Conservation (phyloP, 345 rosid species). For the Brassica juncea region DNA sequence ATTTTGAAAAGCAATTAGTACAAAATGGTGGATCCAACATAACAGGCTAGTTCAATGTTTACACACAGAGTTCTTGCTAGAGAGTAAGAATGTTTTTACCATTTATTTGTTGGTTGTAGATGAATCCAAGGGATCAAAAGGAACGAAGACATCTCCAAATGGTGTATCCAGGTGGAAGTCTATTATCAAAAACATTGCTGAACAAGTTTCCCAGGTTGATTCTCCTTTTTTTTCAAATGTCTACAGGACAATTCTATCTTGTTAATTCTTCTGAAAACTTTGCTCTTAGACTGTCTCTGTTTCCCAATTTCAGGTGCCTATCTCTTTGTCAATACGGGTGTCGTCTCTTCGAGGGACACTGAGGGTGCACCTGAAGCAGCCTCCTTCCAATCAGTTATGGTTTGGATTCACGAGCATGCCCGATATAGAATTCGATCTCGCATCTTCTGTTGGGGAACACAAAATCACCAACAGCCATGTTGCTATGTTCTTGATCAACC, state of each 20-base stretch:
- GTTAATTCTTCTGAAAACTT: not conserved
- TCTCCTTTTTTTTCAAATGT: not conserved
- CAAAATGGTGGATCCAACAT: slow-evolving; percentile 45
- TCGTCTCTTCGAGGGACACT: slow-evolving; percentile 80
- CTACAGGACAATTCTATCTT: not conserved
- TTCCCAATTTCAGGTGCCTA: slow-evolving; percentile 63
- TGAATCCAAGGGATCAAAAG: slow-evolving; percentile 32
- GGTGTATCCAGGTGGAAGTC: slow-evolving; percentile 45
- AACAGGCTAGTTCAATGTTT: slow-evolving; percentile 49
- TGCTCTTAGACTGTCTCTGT: slow-evolving; percentile 26
- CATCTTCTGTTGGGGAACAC: slow-evolving; percentile 83
- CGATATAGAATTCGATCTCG: slow-evolving; percentile 71
- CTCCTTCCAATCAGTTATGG: slow-evolving; percentile 96
- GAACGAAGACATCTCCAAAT: slow-evolving; percentile 35
- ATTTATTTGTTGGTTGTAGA: slow-evolving; percentile 23
- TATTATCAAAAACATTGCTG: slow-evolving; percentile 37
- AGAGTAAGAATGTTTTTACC: not conserved
- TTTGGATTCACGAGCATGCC: slow-evolving; percentile 91
- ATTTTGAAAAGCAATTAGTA: slow-evolving; percentile 56
- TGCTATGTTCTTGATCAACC: slow-evolving; percentile 67
- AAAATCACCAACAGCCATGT: slow-evolving; percentile 69
- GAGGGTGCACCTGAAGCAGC: slow-evolving; percentile 80
- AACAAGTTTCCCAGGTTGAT: slow-evolving; percentile 43
- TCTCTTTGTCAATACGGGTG: slow-evolving; percentile 79
- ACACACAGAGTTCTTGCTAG: slow-evolving; percentile 14